Evolutionary conservation across 441 rosid genomes (phyloP).

Genomic region (Eutrema salsugineum): DNA sequence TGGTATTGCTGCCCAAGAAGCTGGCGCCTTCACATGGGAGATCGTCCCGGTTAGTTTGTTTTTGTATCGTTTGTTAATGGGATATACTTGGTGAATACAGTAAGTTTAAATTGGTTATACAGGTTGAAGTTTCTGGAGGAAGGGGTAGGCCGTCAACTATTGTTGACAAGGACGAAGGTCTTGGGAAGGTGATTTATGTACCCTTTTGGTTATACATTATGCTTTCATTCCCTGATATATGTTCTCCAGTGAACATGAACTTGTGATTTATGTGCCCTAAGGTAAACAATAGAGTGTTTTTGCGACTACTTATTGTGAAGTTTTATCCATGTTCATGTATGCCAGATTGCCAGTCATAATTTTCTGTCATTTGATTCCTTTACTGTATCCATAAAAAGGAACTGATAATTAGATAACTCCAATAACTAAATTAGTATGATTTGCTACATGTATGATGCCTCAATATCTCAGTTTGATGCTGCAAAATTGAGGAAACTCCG

Average conservation of each 20-base stretch:
- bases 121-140: slow-evolving; percentile 98
- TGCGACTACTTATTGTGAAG: not conserved
- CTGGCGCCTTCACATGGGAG: slow-evolving; percentile 92
- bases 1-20: slow-evolving; percentile 91
- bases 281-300: too few species aligned
- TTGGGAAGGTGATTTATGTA: slow-evolving; percentile 69
- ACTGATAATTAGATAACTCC: not conserved
- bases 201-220: not conserved
- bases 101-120: slow-evolving; percentile 18
- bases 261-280: not conserved
- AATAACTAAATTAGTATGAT: not conserved
- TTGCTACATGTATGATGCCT: not conserved
- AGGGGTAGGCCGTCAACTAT: slow-evolving; percentile 83
- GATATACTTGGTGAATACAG: not conserved
- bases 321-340: not conserved
- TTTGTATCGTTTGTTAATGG: slow-evolving; percentile 5
- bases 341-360: not conserved
- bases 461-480: slow-evolving; percentile 72
- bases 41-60: slow-evolving; percentile 68
- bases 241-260: not conserved
- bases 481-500: slow-evolving; percentile 90
- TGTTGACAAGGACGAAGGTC: slow-evolving; percentile 92
- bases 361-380: not conserved
- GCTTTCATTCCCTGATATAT: not conserved
- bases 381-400: not conserved